Conservation (phyloP, 139 green algal genomes). For the Deuterostichococcus epilithicus region DNA sequence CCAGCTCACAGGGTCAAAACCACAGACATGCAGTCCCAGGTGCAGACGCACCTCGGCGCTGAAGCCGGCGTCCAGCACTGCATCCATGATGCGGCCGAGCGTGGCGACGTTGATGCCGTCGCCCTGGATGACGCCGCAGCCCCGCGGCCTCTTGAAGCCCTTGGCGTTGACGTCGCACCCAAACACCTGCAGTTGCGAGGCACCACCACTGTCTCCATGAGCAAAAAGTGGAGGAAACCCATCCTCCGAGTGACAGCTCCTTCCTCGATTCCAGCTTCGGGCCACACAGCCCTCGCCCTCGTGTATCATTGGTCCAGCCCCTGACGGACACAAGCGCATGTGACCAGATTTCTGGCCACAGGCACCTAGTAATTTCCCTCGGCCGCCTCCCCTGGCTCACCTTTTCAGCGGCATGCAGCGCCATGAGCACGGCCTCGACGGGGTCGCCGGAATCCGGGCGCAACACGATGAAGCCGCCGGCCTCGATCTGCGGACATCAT, state of each 20-base stretch:
- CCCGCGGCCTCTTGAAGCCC: constrained; percentile 61
- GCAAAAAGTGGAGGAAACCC: too few species aligned
- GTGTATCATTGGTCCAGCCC: too few species aligned
- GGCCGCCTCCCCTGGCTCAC: too few species aligned
- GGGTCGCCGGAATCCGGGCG: constrained; percentile 85
- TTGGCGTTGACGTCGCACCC: constrained; percentile 64
- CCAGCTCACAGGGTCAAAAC: too few species aligned
- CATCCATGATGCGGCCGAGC: constrained; percentile 61
- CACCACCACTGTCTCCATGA: too few species aligned
- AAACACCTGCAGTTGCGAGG: constrained; percentile 44
- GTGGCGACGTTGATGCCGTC: constrained; percentile 69
- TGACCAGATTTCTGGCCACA: constrained; percentile 6
- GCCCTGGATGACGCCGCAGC: constrained; percentile 83
- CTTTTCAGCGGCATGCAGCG: constrained; percentile 49
- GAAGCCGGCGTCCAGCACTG: constrained; percentile 63
- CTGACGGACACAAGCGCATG: too few species aligned
- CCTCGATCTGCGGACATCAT: constrained; percentile 26
- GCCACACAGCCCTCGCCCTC: too few species aligned
- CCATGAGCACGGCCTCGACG: constrained; percentile 66
- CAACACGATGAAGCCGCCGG: constrained; percentile 81
- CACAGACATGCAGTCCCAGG: neutral
- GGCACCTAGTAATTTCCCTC: too few species aligned
- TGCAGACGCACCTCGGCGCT: constrained; percentile 42
- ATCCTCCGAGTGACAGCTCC: too few species aligned
- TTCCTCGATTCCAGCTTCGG: too few species aligned